Evolutionary conservation across 805 yeast species (phyloP).

Genomic region (Monosporozyma unispora): DNA sequence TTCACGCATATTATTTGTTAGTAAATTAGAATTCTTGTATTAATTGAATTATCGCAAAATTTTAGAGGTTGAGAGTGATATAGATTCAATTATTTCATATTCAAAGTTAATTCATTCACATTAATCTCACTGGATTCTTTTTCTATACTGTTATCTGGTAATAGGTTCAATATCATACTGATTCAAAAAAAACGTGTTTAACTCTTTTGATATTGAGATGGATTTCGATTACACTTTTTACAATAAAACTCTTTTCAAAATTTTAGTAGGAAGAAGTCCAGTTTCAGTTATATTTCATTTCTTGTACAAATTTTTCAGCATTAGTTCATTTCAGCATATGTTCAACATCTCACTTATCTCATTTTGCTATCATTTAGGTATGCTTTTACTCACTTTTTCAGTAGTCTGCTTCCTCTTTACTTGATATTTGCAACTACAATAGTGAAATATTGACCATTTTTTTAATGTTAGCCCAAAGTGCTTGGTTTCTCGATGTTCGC

Average conservation of each 20-base stretch:
- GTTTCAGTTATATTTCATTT: background rate
- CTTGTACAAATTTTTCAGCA: too few species aligned
- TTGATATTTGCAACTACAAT: conserved; percentile 1
- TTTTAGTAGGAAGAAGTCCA: too few species aligned
- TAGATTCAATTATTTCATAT: background rate
- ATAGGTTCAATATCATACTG: background rate
- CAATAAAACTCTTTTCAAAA: background rate
- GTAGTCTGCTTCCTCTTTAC: conserved; percentile 13
- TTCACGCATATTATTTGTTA: background rate
- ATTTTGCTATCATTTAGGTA: background rate
- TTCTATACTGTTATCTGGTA: background rate
- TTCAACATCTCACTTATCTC: background rate
- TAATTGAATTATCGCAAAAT: background rate
- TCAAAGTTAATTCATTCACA: too few species aligned
- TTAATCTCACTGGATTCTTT: background rate
- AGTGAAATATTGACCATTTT: background rate
- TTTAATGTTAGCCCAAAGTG: background rate
- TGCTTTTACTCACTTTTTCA: conserved; percentile 19
- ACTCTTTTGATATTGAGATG: background rate
- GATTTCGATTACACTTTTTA: too few species aligned
- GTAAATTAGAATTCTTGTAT: background rate
- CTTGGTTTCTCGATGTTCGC: background rate
- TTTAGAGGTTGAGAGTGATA: background rate
- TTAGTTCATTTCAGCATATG: too few species aligned
- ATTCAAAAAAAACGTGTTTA: background rate